Percentiles rank a stretch among this genome's conserved stretches.
Conservation (phyloP, 2,329 filamentous ascomycete genomes). For the Emmonsia crescens region DNA sequence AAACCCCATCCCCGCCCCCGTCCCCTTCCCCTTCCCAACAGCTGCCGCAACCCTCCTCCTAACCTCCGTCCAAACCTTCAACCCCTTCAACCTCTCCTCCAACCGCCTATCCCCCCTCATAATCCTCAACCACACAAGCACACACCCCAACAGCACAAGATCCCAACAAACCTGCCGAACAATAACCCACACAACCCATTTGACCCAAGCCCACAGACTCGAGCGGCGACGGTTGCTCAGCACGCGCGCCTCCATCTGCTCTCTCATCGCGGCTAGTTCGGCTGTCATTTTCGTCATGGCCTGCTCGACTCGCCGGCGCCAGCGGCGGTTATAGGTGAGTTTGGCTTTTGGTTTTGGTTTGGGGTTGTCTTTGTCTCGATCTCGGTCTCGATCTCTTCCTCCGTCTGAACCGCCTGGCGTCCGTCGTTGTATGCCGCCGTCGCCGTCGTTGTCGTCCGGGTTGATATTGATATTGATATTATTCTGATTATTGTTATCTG, state of each 20-base stretch:
- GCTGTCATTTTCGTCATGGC: slow-evolving; percentile 82
- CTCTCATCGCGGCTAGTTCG: slow-evolving; percentile 81
- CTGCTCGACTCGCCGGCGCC: slow-evolving; percentile 73
- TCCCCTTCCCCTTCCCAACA: slow-evolving; percentile 16
- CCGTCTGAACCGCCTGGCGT: not conserved
- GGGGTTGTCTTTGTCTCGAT: not conserved
- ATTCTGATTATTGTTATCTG: not conserved
- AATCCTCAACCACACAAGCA: slow-evolving; percentile 32
- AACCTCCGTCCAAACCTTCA: slow-evolving; percentile 23
- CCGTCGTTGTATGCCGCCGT: not conserved
- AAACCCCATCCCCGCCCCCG: slow-evolving; percentile 15
- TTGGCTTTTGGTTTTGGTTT: slow-evolving; percentile 12
- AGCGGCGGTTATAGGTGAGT: slow-evolving; percentile 42
- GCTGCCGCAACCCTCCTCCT: slow-evolving; percentile 23
- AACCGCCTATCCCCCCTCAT: slow-evolving; percentile 33
- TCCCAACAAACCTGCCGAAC: slow-evolving; percentile 68
- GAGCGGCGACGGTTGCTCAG: slow-evolving; percentile 58
- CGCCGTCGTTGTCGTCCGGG: not conserved
- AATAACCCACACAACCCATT: slow-evolving; percentile 58
- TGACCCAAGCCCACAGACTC: slow-evolving; percentile 57
- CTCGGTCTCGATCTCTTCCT: not conserved
- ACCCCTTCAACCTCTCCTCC: slow-evolving; percentile 25
- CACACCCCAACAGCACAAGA: slow-evolving; percentile 39
- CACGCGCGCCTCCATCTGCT: slow-evolving; percentile 72
- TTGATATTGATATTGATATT: slow-evolving; percentile 26